phyloP scores from a whole-genome alignment of 257 asterid genomes.

The Gentiana macrophylla region DNA sequence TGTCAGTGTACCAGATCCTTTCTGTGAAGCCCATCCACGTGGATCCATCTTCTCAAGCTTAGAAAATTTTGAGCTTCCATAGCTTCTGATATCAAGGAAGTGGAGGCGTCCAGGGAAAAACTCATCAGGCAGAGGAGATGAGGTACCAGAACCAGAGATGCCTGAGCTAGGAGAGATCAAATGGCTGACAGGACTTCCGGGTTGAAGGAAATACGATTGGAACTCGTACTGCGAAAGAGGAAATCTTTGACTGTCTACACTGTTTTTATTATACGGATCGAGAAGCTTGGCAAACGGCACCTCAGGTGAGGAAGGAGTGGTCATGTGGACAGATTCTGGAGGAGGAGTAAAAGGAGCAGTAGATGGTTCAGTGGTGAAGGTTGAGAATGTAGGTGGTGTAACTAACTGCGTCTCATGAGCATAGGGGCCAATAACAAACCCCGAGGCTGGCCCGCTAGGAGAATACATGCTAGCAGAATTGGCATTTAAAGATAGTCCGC shows the following conservation, averaged over 20 bases:
- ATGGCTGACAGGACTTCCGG: constrained; percentile 96
- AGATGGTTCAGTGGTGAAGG: constrained; percentile 87
- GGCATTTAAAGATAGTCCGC: constrained; percentile 40
- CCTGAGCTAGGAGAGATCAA: constrained; percentile 94
- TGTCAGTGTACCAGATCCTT: constrained; percentile 59
- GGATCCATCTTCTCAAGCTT: constrained; percentile 69
- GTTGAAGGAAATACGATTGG: constrained; percentile 88
- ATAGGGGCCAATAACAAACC: constrained; percentile 86
- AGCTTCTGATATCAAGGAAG: constrained; percentile 46
- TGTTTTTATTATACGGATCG: constrained; percentile 49
- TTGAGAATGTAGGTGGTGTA: constrained; percentile 90
- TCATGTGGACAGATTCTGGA: constrained; percentile 77
- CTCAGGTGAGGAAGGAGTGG: constrained; percentile 96
- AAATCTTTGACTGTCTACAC: constrained; percentile 38
- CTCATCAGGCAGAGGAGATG: constrained; percentile 82
- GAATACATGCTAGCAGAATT: constrained; percentile 69
- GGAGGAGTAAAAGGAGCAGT: constrained; percentile 98
- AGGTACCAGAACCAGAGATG: constrained; percentile 84
- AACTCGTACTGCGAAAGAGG: constrained; percentile 59
- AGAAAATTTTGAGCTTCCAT: constrained; percentile 49
- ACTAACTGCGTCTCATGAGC: constrained; percentile 89
- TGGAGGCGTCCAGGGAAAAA: constrained; percentile 41
- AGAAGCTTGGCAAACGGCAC: constrained; percentile 92
- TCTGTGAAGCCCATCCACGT: constrained; percentile 59
- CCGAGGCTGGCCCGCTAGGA: constrained; percentile 74